phyloP scores from a whole-genome alignment of 2,329 filamentous ascomycete species.

The Akanthomyces uredinophilus region DNA sequence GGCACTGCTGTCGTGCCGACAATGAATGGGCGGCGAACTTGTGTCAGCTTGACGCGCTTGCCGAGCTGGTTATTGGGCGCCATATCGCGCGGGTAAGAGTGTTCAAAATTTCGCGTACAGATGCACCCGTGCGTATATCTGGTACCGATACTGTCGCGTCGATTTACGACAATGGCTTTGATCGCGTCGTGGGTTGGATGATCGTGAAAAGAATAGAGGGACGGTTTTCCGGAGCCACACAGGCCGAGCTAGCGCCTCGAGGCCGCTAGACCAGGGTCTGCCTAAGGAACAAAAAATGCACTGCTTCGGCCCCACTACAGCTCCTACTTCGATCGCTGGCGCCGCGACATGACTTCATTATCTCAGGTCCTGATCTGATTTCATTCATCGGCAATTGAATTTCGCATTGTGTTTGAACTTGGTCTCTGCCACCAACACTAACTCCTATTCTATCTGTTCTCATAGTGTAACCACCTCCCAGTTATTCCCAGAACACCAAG shows the following conservation, averaged over 20 bases:
- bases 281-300: conserved; percentile 13
- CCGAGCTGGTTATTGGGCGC: conserved; percentile 53
- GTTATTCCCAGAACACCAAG: conserved; percentile 1
- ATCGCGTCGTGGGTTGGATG: background rate
- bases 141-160: background rate
- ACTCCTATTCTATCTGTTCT: background rate
- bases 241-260: background rate
- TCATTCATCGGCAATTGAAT: background rate
- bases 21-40: conserved; percentile 62
- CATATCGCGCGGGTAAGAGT: conserved; percentile 36
- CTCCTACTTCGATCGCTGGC: conserved; percentile 10
- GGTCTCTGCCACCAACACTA: background rate
- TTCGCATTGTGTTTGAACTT: background rate
- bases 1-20: conserved; percentile 76
- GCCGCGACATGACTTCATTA: conserved; percentile 12
- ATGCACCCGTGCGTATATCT: background rate
- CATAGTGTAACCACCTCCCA: no score
- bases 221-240: background rate
- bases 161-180: background rate
- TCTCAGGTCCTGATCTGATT: conserved; percentile 8
- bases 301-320: conserved; percentile 7
- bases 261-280: conserved; percentile 1
- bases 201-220: background rate
- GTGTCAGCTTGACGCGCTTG: conserved; percentile 60
- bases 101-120: background rate